Evolutionary conservation across 2,329 filamentous ascomycete species (phyloP).

Genomic region (Penicillium sp.): DNA sequence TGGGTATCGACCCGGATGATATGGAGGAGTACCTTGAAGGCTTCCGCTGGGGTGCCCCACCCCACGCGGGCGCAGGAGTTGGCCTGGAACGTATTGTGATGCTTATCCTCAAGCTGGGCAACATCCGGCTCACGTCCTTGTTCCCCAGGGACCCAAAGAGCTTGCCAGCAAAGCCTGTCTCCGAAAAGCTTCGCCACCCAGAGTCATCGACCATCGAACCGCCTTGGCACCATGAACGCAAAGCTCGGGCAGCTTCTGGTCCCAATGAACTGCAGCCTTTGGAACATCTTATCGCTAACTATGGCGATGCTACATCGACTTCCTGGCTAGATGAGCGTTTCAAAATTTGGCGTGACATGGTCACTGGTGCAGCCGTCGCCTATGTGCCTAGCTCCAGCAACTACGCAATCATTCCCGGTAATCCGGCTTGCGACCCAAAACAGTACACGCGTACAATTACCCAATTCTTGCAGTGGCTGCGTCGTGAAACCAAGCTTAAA

Average conservation of each 20-base stretch:
- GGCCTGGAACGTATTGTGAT: constrained; percentile 87
- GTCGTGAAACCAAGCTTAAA: constrained; percentile 68
- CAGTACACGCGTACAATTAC: constrained; percentile 74
- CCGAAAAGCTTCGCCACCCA: constrained; percentile 72
- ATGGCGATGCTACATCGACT: constrained; percentile 90
- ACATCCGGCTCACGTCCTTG: constrained; percentile 83
- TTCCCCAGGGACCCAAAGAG: constrained; percentile 89
- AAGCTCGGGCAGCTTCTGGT: constrained; percentile 44
- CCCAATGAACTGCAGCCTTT: constrained; percentile 65
- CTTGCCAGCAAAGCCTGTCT: constrained; percentile 65
- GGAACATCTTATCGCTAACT: constrained; percentile 89
- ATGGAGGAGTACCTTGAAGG: constrained; percentile 90
- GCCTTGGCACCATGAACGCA: constrained; percentile 53
- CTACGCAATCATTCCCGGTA: constrained; percentile 80
- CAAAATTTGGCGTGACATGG: constrained; percentile 77
- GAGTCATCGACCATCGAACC: constrained; percentile 79
- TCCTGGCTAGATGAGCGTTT: constrained; percentile 91
- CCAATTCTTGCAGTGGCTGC: constrained; percentile 72
- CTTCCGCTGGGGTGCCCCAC: constrained; percentile 84
- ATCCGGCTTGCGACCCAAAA: constrained; percentile 76
- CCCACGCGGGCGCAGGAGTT: constrained; percentile 86
- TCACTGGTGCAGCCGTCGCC: constrained; percentile 78
- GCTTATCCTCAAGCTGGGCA: constrained; percentile 79
- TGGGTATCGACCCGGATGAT: constrained; percentile 72
- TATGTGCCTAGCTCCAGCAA: constrained; percentile 71